Evolutionary conservation across 495 filamentous ascomycete species (phyloP), one percentile per base, ranked within the genome.

Genomic region (Aspergillus mulundensis): DNA sequence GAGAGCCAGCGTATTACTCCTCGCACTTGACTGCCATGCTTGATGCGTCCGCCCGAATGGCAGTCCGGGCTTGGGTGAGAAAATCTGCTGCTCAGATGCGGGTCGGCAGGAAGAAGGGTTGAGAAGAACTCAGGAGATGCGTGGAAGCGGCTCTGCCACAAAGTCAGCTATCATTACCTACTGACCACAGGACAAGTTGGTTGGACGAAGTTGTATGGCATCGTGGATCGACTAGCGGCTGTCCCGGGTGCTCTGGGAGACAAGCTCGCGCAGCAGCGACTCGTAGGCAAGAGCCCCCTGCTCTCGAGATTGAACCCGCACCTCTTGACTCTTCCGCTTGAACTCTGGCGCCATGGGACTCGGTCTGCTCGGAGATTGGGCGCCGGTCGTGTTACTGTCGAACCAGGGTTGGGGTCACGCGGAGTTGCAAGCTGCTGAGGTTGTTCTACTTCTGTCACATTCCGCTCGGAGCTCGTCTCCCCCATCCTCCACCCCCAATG

Each of bases 11-110:
- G 52, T 10, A 15, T 36, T 28, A 18, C 50, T 57, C 25, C 19
- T 41, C 11, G 50, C 34, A 30, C 49, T 32, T 1, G 60, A 45
- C 11, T 40, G 36, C 45, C 44, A 58, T 8, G 58, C 41, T 3
- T 59, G 49, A 30, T 61, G 56, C 64, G 64, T 64, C 12, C 60
- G 54, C 8, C 39, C 4, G 32, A 61, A 42, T 39, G 61, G 62
- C 15, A 66, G 38, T 14, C 57, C 60, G 6, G 59, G 54, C 7
- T 20, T 53, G 16, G 49, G 53, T 23, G 30, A 16, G 48, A 7
- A 61, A 11, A 38, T 59, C 47, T 1, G 56, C 49, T 24, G 51
- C 44, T 14, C 57, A 4, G 38, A 49, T 19, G 54, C 16, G 19
- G 64, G 58, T n/a, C 44, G 20, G 11, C 16, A 16, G 47, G 30